Conservation (phyloP, 805 yeast genomes). For the Hanseniaspora guilliermondii region DNA sequence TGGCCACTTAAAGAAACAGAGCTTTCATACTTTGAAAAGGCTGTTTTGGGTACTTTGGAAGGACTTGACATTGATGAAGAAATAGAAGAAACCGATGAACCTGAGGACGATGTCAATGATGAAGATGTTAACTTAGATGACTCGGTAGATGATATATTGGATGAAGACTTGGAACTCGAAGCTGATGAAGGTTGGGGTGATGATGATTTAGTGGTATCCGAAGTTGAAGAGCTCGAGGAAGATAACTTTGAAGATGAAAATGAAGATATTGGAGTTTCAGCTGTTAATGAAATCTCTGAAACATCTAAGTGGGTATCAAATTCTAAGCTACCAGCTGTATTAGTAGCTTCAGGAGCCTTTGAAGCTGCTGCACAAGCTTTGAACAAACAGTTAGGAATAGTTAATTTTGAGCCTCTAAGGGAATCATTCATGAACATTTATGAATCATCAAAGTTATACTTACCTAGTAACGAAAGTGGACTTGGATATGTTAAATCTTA, state of each 20-base stretch:
- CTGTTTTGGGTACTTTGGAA: conserved; percentile 66
- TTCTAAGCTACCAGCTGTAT: conserved; percentile 80
- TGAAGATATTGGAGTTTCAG: conserved; percentile 23
- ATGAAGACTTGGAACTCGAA: conserved; percentile 60
- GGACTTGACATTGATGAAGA: conserved; percentile 39
- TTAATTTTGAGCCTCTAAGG: conserved; percentile 77
- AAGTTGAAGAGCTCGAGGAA: conserved; percentile 42
- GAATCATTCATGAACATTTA: conserved; percentile 72
- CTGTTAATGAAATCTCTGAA: conserved; percentile 39
- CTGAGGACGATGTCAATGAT: conserved; percentile 26
- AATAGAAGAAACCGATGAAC: conserved; percentile 24
- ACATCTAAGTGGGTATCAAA: conserved; percentile 72
- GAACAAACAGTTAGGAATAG: conserved; percentile 78
- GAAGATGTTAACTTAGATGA: conserved; percentile 45
- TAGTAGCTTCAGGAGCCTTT: conserved; percentile 91
- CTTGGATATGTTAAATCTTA: conserved; percentile 57
- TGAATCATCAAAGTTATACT: conserved; percentile 60
- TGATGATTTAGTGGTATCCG: conserved; percentile 27
- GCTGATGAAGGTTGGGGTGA: conserved; percentile 41
- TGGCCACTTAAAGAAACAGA: conserved; percentile 78
- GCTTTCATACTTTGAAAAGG: conserved; percentile 73
- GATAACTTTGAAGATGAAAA: conserved; percentile 51
- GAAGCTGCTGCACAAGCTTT: conserved; percentile 90
- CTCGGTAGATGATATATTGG: conserved; percentile 73
- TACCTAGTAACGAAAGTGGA: conserved; percentile 59